Conservation (phyloP, 305 asterid genomes). For the Fraxinus sp. region DNA sequence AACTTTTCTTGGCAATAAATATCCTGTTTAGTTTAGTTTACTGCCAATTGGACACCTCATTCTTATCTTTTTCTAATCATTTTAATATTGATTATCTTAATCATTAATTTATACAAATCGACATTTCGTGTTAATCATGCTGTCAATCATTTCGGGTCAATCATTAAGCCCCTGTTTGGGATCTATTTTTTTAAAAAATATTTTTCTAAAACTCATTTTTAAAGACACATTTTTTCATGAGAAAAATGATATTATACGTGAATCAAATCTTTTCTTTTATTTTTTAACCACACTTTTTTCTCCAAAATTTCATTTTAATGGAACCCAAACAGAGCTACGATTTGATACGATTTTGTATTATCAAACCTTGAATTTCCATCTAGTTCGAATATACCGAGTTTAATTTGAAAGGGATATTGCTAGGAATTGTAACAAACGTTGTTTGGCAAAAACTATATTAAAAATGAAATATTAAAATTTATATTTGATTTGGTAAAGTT, state of each 20-base stretch:
- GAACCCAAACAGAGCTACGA: not conserved
- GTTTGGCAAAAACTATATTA: not conserved
- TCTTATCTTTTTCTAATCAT: not conserved
- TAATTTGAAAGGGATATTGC: too few relatives aligned
- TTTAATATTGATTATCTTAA: not conserved
- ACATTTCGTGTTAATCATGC: not conserved
- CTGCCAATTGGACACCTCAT: not conserved
- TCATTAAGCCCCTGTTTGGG: too few relatives aligned
- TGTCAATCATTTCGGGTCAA: not conserved
- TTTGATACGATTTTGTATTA: not conserved
- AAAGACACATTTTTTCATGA: too few relatives aligned
- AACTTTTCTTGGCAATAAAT: not conserved
- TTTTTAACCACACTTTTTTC: too few relatives aligned
- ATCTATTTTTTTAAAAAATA: too few relatives aligned
- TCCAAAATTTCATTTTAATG: too few relatives aligned
- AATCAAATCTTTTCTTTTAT: too few relatives aligned
- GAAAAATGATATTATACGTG: too few relatives aligned
- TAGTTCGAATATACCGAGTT: not conserved
- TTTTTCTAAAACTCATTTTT: too few relatives aligned
- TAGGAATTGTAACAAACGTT: not conserved
- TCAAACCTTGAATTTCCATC: not conserved
- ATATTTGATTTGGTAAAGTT: not conserved
- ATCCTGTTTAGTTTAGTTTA: not conserved
- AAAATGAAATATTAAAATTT: too few relatives aligned
- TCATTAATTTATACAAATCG: not conserved